phyloP scores from a whole-genome alignment of 768 basidiomycete genomes.

The Cubamyces sp. region DNA sequence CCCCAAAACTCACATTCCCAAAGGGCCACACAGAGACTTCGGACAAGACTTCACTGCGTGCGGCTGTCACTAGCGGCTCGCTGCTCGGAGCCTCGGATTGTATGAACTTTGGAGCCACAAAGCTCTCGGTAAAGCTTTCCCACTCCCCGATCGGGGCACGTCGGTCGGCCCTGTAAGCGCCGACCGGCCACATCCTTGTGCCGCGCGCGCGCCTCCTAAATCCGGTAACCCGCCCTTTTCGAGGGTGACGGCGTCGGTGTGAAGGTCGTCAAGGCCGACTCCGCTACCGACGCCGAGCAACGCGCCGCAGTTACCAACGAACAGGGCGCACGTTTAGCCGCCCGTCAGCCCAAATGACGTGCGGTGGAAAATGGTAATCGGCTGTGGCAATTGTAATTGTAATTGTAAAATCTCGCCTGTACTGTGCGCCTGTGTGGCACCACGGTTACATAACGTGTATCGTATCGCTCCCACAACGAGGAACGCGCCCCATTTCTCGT shows the following conservation, averaged over 20 bases:
- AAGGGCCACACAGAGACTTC: neutral
- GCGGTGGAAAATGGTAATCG: conserved; percentile 1
- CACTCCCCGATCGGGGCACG: conserved; percentile 10
- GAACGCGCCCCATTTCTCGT: conserved; percentile 14
- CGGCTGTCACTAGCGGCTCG: too few species aligned
- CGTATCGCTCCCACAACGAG: neutral
- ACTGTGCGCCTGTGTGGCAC: conserved; percentile 8
- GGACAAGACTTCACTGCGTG: too few species aligned
- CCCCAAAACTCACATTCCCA: conserved; percentile 10
- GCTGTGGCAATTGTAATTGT: conserved; percentile 4
- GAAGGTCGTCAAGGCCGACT: conserved; percentile 3
- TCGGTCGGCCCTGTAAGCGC: neutral
- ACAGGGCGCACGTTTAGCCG: conserved; percentile 6
- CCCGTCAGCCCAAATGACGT: conserved; percentile 5
- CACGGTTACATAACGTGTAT: neutral
- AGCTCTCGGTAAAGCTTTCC: neutral
- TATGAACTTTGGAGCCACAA: neutral
- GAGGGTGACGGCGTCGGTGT: neutral
- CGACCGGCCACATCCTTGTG: conserved; percentile 2
- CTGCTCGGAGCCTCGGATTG: too few species aligned
- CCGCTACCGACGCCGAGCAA: conserved; percentile 9
- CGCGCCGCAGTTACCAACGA: conserved; percentile 12
- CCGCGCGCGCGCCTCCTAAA: neutral
- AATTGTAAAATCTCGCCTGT: neutral
- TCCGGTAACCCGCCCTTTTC: neutral